phyloP scores from a whole-genome alignment of 2,329 filamentous ascomycete genomes.

The Neonectria punicea region DNA sequence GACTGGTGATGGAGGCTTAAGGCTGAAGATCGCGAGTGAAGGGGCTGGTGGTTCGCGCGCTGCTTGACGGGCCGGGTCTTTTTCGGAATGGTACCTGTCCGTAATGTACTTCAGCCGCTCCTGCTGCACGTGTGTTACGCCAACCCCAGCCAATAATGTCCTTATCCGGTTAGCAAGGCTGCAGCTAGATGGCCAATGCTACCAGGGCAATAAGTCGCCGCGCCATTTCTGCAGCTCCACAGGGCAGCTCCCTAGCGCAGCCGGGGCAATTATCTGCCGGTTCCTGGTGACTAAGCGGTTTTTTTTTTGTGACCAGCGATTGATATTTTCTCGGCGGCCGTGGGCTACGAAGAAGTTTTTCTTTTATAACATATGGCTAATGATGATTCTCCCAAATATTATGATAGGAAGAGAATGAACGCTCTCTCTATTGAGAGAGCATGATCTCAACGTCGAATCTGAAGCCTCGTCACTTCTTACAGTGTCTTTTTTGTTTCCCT shows the following conservation, averaged over 20 bases:
- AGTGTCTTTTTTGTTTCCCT: constrained; percentile 18
- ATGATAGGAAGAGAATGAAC: constrained; percentile 79
- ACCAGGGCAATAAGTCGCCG: constrained; percentile 17
- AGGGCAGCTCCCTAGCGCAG: constrained; percentile 1
- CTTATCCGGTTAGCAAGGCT: constrained; percentile 27
- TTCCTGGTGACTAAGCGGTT: constrained; percentile 42
- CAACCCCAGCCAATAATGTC: constrained; percentile 10
- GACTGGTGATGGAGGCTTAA: constrained; percentile 38
- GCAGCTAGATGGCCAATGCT: constrained; percentile 19
- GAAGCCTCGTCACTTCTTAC: constrained; percentile 57
- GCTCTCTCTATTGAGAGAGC: constrained; percentile 60
- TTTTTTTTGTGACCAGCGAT: background rate
- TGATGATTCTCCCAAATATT: constrained; percentile 70
- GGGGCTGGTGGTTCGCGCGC: constrained; percentile 41
- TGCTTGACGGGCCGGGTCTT: constrained; percentile 25
- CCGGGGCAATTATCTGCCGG: constrained; percentile 41
- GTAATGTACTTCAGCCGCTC: constrained; percentile 29
- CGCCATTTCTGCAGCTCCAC: constrained; percentile 18
- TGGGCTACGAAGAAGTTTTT: constrained; percentile 33
- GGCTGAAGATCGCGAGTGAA: constrained; percentile 40
- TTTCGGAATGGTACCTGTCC: constrained; percentile 31
- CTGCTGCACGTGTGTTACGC: constrained; percentile 22
- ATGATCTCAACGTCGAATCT: constrained; percentile 73
- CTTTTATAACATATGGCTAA: constrained; percentile 56
- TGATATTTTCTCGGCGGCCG: constrained; percentile 36